Percentiles rank a stretch among this genome's conserved stretches.
Conservation (phyloP, 495 filamentous ascomycete genomes). For the Aspergillus avenaceus region DNA sequence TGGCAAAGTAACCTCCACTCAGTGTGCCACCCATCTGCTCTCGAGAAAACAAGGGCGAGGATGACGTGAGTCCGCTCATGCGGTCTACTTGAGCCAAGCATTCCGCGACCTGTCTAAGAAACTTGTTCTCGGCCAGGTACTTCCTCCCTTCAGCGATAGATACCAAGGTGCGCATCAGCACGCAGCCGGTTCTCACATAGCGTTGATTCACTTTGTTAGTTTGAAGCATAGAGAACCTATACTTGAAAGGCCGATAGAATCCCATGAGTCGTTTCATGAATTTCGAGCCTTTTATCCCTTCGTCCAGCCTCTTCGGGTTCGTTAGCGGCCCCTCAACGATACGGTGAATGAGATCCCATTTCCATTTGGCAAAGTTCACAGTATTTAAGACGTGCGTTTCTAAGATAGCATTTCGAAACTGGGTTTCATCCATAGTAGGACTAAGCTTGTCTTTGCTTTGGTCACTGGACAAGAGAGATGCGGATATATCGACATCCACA, state of each 20-base stretch:
- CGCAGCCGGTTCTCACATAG: constrained; percentile 85
- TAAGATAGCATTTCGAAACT: constrained; percentile 78
- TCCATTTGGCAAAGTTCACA: constrained; percentile 89
- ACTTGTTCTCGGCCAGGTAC: constrained; percentile 87
- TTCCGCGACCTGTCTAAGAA: constrained; percentile 88
- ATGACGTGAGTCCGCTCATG: constrained; percentile 84
- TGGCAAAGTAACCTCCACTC: constrained; percentile 87
- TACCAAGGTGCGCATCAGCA: constrained; percentile 78
- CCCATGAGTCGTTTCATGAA: constrained; percentile 92
- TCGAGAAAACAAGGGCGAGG: constrained; percentile 79
- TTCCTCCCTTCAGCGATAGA: constrained; percentile 77
- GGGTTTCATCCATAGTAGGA: constrained; percentile 77
- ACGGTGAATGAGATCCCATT: constrained; percentile 86
- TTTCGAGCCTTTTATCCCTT: constrained; percentile 90
- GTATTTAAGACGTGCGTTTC: constrained; percentile 84
- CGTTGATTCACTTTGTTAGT: constrained; percentile 91
- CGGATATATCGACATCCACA: constrained; percentile 44
- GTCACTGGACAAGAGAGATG: constrained; percentile 46
- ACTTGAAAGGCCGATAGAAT: constrained; percentile 96
- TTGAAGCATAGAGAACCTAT: constrained; percentile 78
- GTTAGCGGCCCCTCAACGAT: constrained; percentile 90
- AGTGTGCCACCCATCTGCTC: constrained; percentile 80
- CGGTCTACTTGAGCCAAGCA: constrained; percentile 91
- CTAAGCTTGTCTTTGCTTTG: constrained; percentile 67
- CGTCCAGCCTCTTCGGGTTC: constrained; percentile 88